Evolutionary conservation across 2,329 filamentous ascomycete genomes (phyloP), one percentile per base, ranked within the genome.

Genomic region (Claviceps sp.): DNA sequence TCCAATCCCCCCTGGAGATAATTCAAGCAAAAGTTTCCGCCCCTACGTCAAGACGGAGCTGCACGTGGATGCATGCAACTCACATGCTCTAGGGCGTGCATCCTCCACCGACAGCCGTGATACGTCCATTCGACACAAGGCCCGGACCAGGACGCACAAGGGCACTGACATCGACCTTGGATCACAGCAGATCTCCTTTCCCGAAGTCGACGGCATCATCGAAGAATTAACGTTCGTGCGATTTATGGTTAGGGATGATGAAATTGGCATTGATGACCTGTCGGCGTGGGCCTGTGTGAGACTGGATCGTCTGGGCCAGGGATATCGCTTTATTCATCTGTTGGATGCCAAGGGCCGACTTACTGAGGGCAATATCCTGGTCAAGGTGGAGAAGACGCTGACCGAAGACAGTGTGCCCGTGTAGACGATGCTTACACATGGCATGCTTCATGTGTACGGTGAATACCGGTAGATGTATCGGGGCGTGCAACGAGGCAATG

Each of bases 231-330:
- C 81, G 34, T 90, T 89, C 70, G 73, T 89, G 51, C 76, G 85
- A 61, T 87, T 97, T 72, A 89, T 94, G 60, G 75, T 97, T 58
- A 85, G 89, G 66, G 88, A 97, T 64, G 85, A 95, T 59, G 85
- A 91, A 66, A 79, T 90, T 58, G 82, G 84, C 4, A 77, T 78
- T 56, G 89, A 97, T 61, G 78, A 85, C 54, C 67, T 95, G 52
- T 84, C 89, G 11, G 89, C 85, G 2, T 97, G 93, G 93, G 82
- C 87, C 1, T 95, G 89, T 62, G 83, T 95, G 59, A 78, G 89
- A 41, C 77, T 97, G 22, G 89, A 96, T 67, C 78, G 89, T 7
- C 67, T 96, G 54, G 80, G 81, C 54, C 71, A 77, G 37, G 91
- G 93, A 1, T 86, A 87, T 59, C 76, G 89, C 11, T 81, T 95